These are phyloP conservation scores for Conringia planisiliqua DNA, from an alignment of 345 rosid genomes.

Conservation along the genomic window DNA sequence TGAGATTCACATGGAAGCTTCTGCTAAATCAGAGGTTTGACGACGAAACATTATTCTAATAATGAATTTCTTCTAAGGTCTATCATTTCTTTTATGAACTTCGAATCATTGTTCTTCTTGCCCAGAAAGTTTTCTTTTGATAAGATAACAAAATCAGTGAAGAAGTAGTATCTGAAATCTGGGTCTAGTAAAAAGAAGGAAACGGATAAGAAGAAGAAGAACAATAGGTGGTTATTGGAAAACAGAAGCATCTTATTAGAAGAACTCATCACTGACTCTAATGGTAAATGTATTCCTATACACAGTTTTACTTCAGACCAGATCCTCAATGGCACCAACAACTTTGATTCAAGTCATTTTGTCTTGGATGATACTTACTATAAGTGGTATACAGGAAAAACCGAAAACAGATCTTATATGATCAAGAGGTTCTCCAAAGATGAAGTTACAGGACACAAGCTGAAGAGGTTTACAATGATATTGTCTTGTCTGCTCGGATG, in stretches of 20 bases:
- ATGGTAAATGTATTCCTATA: neutral
- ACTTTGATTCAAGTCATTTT: neutral
- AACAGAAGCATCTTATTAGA: neutral
- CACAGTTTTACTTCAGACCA: neutral
- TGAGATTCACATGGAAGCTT: constrained; percentile 96
- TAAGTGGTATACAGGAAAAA: neutral
- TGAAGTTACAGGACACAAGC: neutral
- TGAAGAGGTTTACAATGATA: neutral
- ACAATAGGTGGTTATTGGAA: neutral
- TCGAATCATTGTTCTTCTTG: too few relatives aligned
- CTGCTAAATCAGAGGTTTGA: constrained; percentile 87
- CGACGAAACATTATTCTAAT: neutral
- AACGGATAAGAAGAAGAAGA: neutral
- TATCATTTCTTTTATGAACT: too few relatives aligned
- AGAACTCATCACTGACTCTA: neutral
- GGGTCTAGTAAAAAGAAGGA: neutral
- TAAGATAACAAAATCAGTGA: neutral
- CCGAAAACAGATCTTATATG: neutral
- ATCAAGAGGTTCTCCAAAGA: neutral
- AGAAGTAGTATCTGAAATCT: neutral
- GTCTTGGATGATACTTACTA: neutral
- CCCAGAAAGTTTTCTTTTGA: neutral
- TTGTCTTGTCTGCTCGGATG: neutral
- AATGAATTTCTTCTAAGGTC: too few relatives aligned
- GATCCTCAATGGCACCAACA: neutral